Evolutionary conservation across 305 asterid species (phyloP).

Genomic region (Fraxinus xanthoxyloides): DNA sequence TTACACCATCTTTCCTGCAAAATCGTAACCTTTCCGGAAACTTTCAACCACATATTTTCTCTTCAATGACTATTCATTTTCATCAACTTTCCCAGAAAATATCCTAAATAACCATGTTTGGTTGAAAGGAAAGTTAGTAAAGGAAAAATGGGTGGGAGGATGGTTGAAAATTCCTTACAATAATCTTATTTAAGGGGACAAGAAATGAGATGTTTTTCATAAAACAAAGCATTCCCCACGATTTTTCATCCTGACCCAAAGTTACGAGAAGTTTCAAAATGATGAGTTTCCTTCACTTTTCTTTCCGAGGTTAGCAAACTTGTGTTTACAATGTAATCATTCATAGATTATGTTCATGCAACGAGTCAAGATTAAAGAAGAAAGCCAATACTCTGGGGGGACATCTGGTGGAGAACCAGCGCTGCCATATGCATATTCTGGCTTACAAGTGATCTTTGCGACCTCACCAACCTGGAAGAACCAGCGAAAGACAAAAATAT

Average conservation of each 20-base stretch:
- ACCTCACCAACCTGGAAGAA: constrained; percentile 84
- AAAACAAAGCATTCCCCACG: not conserved
- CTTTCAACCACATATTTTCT: not conserved
- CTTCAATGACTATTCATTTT: not conserved
- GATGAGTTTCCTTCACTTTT: not conserved
- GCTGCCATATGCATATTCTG: constrained; percentile 93
- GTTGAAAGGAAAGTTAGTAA: not conserved
- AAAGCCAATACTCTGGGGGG: constrained; percentile 65
- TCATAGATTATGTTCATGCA: constrained; percentile 6
- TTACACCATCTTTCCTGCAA: not conserved
- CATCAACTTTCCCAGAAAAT: not conserved
- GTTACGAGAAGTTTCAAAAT: not conserved
- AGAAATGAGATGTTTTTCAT: not conserved
- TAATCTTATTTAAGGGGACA: not conserved
- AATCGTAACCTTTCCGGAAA: not conserved
- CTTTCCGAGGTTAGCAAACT: not conserved
- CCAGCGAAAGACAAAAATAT: constrained; percentile 11
- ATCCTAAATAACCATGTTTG: not conserved
- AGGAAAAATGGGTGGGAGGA: not conserved
- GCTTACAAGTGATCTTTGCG: constrained; percentile 86
- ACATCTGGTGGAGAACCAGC: constrained; percentile 96
- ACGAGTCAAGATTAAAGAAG: constrained; percentile 12
- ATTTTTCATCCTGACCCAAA: not conserved
- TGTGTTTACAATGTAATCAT: constrained; percentile 10
- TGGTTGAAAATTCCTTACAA: not conserved